A percentile compares a stretch with the other conserved stretches of the same genome.
These are phyloP conservation scores for Blechomonas ayalai DNA, from an alignment of 208 protist species.

Conservation along the genomic window DNA sequence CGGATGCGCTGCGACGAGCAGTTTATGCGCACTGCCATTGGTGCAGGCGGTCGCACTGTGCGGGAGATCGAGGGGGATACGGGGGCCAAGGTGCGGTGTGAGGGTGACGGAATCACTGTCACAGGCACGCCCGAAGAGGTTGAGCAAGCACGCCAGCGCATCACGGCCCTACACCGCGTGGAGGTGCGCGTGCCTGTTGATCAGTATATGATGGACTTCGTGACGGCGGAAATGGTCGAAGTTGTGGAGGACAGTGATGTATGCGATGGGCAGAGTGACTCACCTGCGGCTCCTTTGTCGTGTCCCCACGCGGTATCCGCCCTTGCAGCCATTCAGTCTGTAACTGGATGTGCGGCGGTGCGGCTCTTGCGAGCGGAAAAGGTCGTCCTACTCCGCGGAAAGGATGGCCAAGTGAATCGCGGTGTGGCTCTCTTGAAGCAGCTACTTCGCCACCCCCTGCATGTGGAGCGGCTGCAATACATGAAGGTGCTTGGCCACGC, in stretches of 20 bases:
- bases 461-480: conserved; percentile 14
- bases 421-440: conserved; percentile 28
- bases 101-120: conserved; percentile 19
- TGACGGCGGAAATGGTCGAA: conserved; percentile 25
- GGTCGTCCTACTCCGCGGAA: conserved; percentile 34
- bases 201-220: conserved; percentile 7
- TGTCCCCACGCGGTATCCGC: conserved; percentile 16
- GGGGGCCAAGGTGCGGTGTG: conserved; percentile 23
- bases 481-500: conserved; percentile 18
- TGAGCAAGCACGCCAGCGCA: conserved; percentile 8
- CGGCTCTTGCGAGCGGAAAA: conserved; percentile 20
- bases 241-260: conserved; percentile 6
- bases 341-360: conserved; percentile 29
- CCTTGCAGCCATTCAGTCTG: conserved; percentile 25
- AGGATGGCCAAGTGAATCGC: conserved; percentile 11
- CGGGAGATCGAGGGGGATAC: conserved; percentile 25
- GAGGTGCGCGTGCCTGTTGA: conserved; percentile 28
- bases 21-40: conserved; percentile 20
- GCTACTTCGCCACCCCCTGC: conserved; percentile 23
- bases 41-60: conserved; percentile 19
- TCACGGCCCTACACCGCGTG: conserved; percentile 18
- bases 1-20: conserved; percentile 20
- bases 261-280: not conserved
- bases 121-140: conserved; percentile 20
- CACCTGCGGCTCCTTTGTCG: not conserved